These are phyloP conservation scores for Penicillium sp. DNA, from an alignment of 2,329 filamentous ascomycete genomes.

Conservation along the genomic window DNA sequence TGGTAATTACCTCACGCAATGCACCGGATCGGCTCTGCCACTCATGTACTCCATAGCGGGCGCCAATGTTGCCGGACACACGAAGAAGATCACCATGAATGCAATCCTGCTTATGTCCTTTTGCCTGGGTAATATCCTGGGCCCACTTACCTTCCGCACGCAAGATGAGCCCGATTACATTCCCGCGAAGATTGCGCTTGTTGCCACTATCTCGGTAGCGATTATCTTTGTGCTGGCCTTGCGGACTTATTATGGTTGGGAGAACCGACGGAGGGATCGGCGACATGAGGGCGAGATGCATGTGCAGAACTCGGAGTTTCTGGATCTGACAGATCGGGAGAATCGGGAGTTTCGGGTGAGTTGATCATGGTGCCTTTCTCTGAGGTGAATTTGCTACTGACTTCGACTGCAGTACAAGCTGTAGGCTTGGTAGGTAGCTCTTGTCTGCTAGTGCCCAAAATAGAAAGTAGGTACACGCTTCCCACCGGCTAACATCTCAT, in stretches of 20 bases:
- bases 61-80: constrained; percentile 51
- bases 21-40: constrained; percentile 42
- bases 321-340: constrained; percentile 36
- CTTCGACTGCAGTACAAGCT: not conserved
- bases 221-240: constrained; percentile 30
- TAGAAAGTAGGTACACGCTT: not conserved
- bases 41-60: constrained; percentile 45
- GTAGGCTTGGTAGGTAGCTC: not conserved
- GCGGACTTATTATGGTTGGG: constrained; percentile 29
- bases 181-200: constrained; percentile 43
- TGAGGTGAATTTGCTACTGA: not conserved
- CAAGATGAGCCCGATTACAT: constrained; percentile 46
- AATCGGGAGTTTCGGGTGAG: constrained; percentile 31
- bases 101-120: constrained; percentile 49
- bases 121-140: constrained; percentile 48
- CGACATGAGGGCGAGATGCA: constrained; percentile 20
- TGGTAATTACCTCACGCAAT: constrained; percentile 46
- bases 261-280: constrained; percentile 32
- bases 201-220: constrained; percentile 32
- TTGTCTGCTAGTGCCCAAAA: not conserved
- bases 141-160: constrained; percentile 48
- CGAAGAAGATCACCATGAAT: constrained; percentile 53
- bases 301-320: constrained; percentile 30
- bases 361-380: not conserved
- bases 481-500: not conserved